Evolutionary conservation across 768 basidiomycete genomes (phyloP), one percentile per base, ranked within the genome.

Genomic region (Paxillus ammoniavirescens): DNA sequence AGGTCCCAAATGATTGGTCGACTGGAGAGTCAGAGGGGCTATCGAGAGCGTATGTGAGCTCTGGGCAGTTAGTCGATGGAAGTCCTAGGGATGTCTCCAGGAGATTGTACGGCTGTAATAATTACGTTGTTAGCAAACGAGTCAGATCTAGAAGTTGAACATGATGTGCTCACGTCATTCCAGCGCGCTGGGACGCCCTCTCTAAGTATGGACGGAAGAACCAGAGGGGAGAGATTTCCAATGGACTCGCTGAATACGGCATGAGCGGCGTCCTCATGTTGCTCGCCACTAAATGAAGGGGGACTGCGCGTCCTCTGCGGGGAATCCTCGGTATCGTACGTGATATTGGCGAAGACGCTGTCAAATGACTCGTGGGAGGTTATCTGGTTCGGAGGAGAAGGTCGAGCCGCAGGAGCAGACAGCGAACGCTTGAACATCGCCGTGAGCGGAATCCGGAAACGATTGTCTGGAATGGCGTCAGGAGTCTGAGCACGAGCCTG

Each of bases 361-460:
- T 61, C 63, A 43, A 68, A 18, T 45, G 68, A 69, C 23, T 40
- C 41, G 31, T 70, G 61, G 40, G 61, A 55, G 18, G 56, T 47
- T 10, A 44, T 48, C 33, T 54, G 50, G 42, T 43, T 35, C 3
- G 55, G 47, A 38, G 51, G 50, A 21, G 61, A 51, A 18, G 52
- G 56, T 45, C 62, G 68, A n/a, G 66, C 54, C 1, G 75, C 78
- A 3, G 81, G 81, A 8, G 78, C 80, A 36, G 86, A 86, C 4
- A 80, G 71, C 10, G 83, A 82, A 49, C 86, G 83, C 65, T 77
- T 84, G 73, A 80, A 83, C 82, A 85, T 81, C 47, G 82, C 76
- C 4, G 83, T 83, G 28, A 86, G 77, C 3, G 83, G 79, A 23
- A 82, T 72, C 37, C 66, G 66, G 66, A 80, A 74, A 42, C 77